Evolutionary conservation across 2,329 filamentous ascomycete genomes (phyloP).

Genomic region (Beauveria asiatica): DNA sequence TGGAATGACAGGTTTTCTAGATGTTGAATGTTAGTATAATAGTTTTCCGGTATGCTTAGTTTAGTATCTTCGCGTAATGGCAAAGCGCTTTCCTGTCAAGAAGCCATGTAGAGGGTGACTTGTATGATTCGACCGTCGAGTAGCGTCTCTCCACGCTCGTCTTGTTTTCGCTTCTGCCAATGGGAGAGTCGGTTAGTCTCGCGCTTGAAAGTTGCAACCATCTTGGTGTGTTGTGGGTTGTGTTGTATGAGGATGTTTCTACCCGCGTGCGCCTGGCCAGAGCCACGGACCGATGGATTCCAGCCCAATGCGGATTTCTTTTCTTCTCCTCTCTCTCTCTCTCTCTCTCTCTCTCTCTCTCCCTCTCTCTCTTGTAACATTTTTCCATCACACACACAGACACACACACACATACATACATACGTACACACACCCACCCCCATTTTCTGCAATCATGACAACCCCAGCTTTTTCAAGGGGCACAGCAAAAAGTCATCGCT

Average conservation of each 20-base stretch:
- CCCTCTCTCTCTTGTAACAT: no score
- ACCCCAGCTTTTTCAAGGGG: neutral
- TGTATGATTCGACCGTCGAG: neutral
- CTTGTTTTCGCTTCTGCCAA: no score
- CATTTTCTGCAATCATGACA: neutral
- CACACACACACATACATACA: no score
- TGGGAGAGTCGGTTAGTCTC: neutral
- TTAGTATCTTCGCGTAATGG: conserved; percentile 12
- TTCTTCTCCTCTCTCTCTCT: neutral
- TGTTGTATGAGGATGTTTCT: neutral
- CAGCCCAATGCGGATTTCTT: neutral
- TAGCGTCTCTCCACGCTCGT: no score
- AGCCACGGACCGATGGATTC: neutral
- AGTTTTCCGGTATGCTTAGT: conserved; percentile 11
- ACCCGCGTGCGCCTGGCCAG: neutral
- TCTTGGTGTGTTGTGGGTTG: neutral
- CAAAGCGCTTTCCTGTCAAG: conserved; percentile 12
- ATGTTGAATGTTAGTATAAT: conserved; percentile 11
- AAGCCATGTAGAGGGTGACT: neutral
- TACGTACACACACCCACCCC: no score
- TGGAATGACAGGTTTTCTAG: conserved; percentile 10
- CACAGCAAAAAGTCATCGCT: neutral
- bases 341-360: no score
- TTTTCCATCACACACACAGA: no score
- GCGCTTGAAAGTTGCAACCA: neutral